Percentiles rank a stretch among this genome's conserved stretches.
Evolutionary conservation across 192 early-diverging fungal genomes (phyloP).

Genomic region (Coemansia javaensis): DNA sequence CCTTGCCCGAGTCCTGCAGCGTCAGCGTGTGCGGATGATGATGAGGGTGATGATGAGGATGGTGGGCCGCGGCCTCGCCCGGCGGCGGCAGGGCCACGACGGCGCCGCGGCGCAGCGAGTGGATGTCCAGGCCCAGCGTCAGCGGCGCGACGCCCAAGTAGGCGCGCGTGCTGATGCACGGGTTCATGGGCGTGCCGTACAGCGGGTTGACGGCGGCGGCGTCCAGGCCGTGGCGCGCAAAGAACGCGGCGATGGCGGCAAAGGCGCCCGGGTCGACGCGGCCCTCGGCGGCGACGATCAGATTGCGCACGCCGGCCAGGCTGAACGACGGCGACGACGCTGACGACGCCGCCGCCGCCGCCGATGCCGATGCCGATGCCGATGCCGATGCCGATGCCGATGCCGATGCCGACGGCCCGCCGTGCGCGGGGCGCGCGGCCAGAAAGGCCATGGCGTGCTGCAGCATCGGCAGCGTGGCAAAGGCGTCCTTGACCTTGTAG

Average conservation of each 20-base stretch:
- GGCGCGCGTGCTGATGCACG: slow-evolving; percentile 72
- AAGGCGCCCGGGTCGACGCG: slow-evolving; percentile 49
- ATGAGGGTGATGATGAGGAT: no score
- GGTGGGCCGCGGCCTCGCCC: slow-evolving; percentile 7
- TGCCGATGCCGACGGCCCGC: no score
- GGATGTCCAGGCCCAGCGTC: slow-evolving; percentile 59
- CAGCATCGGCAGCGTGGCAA: slow-evolving; percentile 61
- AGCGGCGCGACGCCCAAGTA: slow-evolving; percentile 73
- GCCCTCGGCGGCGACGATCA: slow-evolving; percentile 60
- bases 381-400: no score
- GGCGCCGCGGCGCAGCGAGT: slow-evolving; percentile 61
- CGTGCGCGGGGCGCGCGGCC: slow-evolving; percentile 42
- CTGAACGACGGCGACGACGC: slow-evolving; percentile 47
- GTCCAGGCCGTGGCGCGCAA: slow-evolving; percentile 61
- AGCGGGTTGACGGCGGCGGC: slow-evolving; percentile 64
- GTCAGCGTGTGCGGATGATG: slow-evolving; percentile 51
- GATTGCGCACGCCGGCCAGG: slow-evolving; percentile 54
- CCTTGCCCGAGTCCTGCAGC: slow-evolving; percentile 71
- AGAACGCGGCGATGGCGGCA: slow-evolving; percentile 53
- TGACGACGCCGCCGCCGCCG: no score
- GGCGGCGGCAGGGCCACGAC: slow-evolving; percentile 52
- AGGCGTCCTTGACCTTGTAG: slow-evolving; percentile 67
- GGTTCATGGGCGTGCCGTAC: slow-evolving; percentile 74
- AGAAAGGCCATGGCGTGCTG: slow-evolving; percentile 64
- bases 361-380: no score